Conservation (phyloP, 164 flowering plant genomes). For the Saururus chinensis region DNA sequence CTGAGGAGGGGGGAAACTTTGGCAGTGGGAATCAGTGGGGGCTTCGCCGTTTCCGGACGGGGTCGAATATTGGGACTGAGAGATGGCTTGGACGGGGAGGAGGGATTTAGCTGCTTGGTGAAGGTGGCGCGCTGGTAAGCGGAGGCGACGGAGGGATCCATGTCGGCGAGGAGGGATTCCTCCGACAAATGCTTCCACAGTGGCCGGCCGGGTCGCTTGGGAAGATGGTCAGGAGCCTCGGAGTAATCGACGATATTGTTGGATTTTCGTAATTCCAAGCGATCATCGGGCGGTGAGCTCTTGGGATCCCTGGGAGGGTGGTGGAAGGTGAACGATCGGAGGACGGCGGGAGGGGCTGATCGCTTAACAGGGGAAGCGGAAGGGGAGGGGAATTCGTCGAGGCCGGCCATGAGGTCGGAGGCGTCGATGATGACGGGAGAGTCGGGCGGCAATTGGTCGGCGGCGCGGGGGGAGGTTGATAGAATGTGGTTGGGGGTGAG, state of each 20-base stretch:
- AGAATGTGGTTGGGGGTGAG: slow-evolving; percentile 5
- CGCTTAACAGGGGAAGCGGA: background rate
- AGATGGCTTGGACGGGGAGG: background rate
- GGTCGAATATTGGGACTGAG: background rate
- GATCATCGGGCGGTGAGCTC: background rate
- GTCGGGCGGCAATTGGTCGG: slow-evolving; percentile 6
- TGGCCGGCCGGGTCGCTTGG: slow-evolving; percentile 16
- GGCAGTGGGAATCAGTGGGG: slow-evolving; percentile 12
- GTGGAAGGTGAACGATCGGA: background rate
- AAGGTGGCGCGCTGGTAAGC: slow-evolving; percentile 20
- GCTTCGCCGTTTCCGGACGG: background rate
- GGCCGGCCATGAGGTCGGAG: slow-evolving; percentile 86
- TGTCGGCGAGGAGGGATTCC: slow-evolving; percentile 52
- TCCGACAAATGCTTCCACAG: slow-evolving; percentile 81
- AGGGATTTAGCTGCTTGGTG: background rate
- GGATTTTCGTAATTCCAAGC: background rate
- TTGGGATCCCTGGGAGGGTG: background rate
- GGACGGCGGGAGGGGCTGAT: background rate
- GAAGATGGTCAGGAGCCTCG: background rate
- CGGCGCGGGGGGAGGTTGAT: background rate
- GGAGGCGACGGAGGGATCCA: slow-evolving; percentile 57
- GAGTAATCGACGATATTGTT: too few species aligned
- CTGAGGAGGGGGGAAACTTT: slow-evolving; percentile 8
- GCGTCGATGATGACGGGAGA: slow-evolving; percentile 63
- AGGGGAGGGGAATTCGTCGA: slow-evolving; percentile 31